Evolutionary conservation across 2,329 filamentous ascomycete genomes (phyloP).

Genomic region (Penicillium sp.): DNA sequence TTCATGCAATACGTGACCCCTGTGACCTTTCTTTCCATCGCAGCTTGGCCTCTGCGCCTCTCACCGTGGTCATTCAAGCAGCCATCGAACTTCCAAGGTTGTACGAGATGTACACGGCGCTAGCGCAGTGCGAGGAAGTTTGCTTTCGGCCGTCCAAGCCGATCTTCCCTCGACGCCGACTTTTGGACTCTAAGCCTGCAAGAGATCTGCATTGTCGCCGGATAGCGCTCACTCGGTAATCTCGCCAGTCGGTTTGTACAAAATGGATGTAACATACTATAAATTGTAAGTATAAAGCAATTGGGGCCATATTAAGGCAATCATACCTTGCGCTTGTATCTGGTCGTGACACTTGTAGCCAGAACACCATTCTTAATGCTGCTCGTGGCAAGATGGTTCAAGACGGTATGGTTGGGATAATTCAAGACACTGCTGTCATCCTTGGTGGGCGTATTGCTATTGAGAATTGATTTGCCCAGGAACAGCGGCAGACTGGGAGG

Average conservation of each 20-base stretch:
- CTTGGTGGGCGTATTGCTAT: conserved; percentile 88
- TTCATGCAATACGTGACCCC: conserved; percentile 14
- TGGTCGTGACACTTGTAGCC: conserved; percentile 93
- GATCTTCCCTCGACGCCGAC: background rate
- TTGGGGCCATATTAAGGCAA: background rate
- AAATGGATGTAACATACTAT: conserved; percentile 90
- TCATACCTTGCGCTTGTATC: conserved; percentile 81
- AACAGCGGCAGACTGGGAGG: conserved; percentile 88
- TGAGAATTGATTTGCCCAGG: conserved; percentile 90
- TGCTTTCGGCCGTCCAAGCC: background rate
- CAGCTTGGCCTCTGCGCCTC: background rate
- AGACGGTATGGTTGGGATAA: conserved; percentile 94
- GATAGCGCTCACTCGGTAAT: conserved; percentile 32
- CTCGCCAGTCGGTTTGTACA: conserved; percentile 82
- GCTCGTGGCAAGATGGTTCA: conserved; percentile 95
- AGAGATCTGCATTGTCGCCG: background rate
- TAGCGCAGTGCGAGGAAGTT: background rate
- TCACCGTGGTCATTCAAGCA: background rate
- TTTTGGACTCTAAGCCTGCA: background rate
- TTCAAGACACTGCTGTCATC: conserved; percentile 97
- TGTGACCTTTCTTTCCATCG: background rate
- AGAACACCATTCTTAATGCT: conserved; percentile 97
- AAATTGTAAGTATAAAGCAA: conserved; percentile 3
- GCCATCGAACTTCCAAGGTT: background rate
- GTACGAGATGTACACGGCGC: background rate